These are phyloP conservation scores for Zymoseptoria crescenta DNA, from an alignment of 2,329 filamentous ascomycete species.

Conservation along the genomic window DNA sequence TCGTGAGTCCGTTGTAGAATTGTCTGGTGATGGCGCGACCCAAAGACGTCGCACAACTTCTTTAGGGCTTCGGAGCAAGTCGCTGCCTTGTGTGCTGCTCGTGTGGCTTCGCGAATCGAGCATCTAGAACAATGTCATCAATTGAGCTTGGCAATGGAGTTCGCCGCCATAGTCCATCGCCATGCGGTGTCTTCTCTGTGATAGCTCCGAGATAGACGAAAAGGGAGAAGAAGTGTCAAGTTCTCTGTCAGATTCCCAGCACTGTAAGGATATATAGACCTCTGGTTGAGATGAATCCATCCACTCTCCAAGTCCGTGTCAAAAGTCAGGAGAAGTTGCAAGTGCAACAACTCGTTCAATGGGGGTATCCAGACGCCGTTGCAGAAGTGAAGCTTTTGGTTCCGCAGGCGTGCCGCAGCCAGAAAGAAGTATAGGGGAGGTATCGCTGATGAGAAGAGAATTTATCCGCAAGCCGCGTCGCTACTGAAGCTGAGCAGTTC, in stretches of 20 bases:
- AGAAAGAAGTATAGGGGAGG: not conserved
- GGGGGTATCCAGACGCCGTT: not conserved
- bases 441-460: not conserved
- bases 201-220: not conserved
- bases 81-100: not conserved
- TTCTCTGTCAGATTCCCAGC: not conserved
- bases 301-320: not conserved
- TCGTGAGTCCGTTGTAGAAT: not conserved
- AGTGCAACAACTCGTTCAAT: not conserved
- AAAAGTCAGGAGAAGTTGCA: not conserved
- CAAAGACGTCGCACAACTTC: not conserved
- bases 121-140: not conserved
- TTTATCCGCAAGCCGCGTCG: not conserved
- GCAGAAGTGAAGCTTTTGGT: not conserved
- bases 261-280: not conserved
- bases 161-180: too few species aligned
- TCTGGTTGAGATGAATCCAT: not conserved
- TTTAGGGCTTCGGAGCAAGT: not conserved
- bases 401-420: not conserved
- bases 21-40: not conserved
- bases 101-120: not conserved
- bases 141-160: not conserved
- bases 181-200: too few species aligned
- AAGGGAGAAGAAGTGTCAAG: not conserved
- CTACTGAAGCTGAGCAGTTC: not conserved